phyloP scores from a whole-genome alignment of 495 filamentous ascomycete genomes.

The Pseudevernia furfuracea region DNA sequence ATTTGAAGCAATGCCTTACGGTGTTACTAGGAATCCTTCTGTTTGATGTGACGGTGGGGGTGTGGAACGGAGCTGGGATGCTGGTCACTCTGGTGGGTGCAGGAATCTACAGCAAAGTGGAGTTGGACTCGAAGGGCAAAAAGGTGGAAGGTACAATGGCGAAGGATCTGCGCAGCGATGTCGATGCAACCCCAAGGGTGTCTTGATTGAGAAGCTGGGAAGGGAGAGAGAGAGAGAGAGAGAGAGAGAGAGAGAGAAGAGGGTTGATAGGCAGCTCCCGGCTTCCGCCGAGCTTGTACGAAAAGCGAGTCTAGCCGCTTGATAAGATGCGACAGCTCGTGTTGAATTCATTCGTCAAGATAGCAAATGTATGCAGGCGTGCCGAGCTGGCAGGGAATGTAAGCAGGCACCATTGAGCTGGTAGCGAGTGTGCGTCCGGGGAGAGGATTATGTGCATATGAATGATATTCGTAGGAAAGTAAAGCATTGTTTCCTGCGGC shows the following conservation, averaged over 20 bases:
- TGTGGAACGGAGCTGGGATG: constrained; percentile 33
- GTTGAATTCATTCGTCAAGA: not conserved
- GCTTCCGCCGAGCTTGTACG: not conserved
- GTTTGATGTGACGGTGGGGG: constrained; percentile 43
- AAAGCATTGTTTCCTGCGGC: too few species aligned
- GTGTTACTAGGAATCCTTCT: constrained; percentile 46
- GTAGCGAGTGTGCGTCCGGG: not conserved
- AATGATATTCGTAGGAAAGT: too few species aligned
- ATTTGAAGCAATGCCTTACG: constrained; percentile 52
- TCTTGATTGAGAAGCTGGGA: not conserved
- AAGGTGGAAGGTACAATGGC: constrained; percentile 4
- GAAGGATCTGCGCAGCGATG: constrained; percentile 11
- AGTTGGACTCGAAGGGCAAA: constrained; percentile 19
- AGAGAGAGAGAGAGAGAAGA: too few species aligned
- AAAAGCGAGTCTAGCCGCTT: not conserved
- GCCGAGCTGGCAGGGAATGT: not conserved
- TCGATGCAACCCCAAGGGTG: not conserved
- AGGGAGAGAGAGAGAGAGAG: too few species aligned
- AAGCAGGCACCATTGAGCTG: not conserved
- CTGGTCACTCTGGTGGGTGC: constrained; percentile 18
- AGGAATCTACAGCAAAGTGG: constrained; percentile 21
- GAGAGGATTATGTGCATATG: not conserved
- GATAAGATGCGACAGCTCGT: not conserved
- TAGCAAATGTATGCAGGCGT: not conserved
- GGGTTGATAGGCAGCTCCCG: not conserved